These are phyloP conservation scores for Eragrostis tef DNA, from an alignment of 202 grass and related monocot genomes.

Conservation along the genomic window DNA sequence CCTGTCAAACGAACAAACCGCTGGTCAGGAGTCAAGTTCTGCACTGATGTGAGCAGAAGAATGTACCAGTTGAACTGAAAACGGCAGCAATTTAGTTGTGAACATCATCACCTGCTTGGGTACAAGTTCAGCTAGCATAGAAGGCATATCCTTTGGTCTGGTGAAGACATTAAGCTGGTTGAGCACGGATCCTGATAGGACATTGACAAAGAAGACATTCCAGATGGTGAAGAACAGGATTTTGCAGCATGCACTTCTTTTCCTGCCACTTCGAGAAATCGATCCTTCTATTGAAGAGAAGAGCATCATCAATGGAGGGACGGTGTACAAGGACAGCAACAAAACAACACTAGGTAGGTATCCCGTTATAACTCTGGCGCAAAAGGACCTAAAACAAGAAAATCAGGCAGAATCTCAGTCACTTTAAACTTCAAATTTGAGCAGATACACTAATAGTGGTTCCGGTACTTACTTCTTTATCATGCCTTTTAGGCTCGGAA, in stretches of 20 bases:
- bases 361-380: conserved; percentile 70
- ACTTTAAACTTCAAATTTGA: conserved; percentile 20
- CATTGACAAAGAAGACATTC: conserved; percentile 97
- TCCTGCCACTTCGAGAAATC: conserved; percentile 81
- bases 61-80: background rate
- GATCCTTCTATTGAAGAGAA: conserved; percentile 88
- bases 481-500: conserved; percentile 58
- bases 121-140: conserved; percentile 81
- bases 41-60: background rate
- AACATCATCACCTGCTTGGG: conserved; percentile 76
- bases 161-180: conserved; percentile 72
- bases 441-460: background rate
- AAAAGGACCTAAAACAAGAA: conserved; percentile 61
- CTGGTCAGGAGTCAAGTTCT: no score
- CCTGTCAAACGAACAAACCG: conserved; percentile 51
- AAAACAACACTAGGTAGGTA: conserved; percentile 93
- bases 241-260: conserved; percentile 88
- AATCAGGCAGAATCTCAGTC: conserved; percentile 27
- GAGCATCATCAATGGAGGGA: conserved; percentile 90
- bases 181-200: conserved; percentile 80
- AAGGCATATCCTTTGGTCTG: conserved; percentile 77
- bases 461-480: conserved; percentile 69
- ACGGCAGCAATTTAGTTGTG: background rate
- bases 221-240: conserved; percentile 80
- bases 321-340: conserved; percentile 75